A percentile compares a stretch with the other conserved stretches of the same genome.
Evolutionary conservation across 257 asterid species (phyloP).

Genomic region (Przewalskia tangutica): DNA sequence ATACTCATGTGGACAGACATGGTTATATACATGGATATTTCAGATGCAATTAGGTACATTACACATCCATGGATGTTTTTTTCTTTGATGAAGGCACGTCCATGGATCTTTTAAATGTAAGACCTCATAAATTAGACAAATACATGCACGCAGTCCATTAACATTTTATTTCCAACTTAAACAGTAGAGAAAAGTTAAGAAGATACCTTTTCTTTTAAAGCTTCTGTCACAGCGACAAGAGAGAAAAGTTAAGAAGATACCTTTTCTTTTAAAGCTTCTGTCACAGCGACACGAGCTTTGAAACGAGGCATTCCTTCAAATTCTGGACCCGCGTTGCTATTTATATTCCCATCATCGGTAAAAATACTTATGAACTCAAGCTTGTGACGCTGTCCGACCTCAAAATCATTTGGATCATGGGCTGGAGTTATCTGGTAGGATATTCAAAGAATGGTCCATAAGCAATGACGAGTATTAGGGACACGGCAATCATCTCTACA

Average conservation of each 20-base stretch:
- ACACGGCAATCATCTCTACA: background rate
- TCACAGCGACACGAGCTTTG: conserved; percentile 66
- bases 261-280: conserved; percentile 62
- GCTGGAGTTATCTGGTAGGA: conserved; percentile 81
- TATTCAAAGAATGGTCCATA: background rate
- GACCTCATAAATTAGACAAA: background rate
- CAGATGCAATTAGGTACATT: background rate
- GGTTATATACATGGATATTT: background rate
- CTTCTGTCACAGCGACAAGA: conserved; percentile 51
- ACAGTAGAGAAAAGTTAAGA: background rate
- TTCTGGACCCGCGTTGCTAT: conserved; percentile 62
- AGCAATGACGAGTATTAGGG: conserved; percentile 1
- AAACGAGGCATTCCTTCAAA: conserved; percentile 77
- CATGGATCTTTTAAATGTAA: background rate
- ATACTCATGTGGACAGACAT: background rate
- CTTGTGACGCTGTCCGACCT: conserved; percentile 76
- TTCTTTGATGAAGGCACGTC: background rate
- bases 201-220: conserved; percentile 56
- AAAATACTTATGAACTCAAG: conserved; percentile 71
- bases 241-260: conserved; percentile 12
- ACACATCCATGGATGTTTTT: background rate
- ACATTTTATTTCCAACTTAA: background rate
- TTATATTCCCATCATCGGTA: conserved; percentile 88
- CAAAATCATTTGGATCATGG: conserved; percentile 95
- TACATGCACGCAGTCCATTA: background rate